Base-by-base conservation (phyloP, 208 protist species). In the Lotmaria passim region DNA sequence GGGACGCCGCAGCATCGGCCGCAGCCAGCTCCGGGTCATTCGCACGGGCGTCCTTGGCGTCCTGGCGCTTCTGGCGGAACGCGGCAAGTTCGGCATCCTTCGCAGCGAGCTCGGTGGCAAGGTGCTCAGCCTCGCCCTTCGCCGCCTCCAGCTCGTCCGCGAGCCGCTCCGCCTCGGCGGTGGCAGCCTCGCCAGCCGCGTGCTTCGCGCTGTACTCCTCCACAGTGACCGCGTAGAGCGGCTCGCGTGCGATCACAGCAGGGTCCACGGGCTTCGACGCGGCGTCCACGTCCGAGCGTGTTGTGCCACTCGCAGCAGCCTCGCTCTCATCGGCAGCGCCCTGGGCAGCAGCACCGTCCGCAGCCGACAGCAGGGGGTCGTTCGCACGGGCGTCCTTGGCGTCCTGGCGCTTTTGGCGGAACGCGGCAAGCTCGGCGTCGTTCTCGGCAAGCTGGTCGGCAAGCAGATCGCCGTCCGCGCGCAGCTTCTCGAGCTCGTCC, bases 11-110 rank as follows among this genome's bases (percentile, higher is more conserved):
- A 31, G 21, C 53, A 55, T 72, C 55, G 17, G 66, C 66, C 1
- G 55, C 39, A 17, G 56, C 67, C 7, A 73, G 57, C 2, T 4
- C 57, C 14, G 57, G 46, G 46, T 73, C 57, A 10, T 34, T 14
- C 17, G 30, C 51, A 30, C 51, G 51, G 7, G 51, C 51, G 24
- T 24, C 21, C 51, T 24, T 57, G 14, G 51, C 51, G 51, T 57
- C 51, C 51, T 57, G 51, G 51, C 51, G 51, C 51, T 57, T 57
- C 51, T n/a, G 17, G 51, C 51, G 51, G 51, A 57, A 57, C 31
- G 51, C 51, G 30, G 51, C 51, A 19, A 57, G 51, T 31, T 57
- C 51, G 31, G 51, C 51, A n/a, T 72, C 66, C 56, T 30, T 72
- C 0, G 33, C 33, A 38, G 50, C 66, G 36, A 72, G 66, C 43